These are phyloP conservation scores for Aspergillus flavus DNA, from an alignment of 2,329 filamentous ascomycete genomes.

Conservation along the genomic window DNA sequence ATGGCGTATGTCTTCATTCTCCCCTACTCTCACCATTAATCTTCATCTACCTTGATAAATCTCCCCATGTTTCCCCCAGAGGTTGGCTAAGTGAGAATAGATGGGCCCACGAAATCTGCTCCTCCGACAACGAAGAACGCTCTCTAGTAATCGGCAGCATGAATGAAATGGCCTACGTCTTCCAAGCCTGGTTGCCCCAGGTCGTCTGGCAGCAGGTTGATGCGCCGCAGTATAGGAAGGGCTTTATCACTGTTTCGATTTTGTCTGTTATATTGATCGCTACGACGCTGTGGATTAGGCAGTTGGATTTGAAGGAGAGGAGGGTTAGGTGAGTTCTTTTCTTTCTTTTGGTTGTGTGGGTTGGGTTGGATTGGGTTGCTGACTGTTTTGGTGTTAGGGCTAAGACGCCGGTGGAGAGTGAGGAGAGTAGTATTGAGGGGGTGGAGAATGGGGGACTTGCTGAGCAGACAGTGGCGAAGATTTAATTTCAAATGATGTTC, in stretches of 20 bases:
- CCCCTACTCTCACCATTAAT: background rate
- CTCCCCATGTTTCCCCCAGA: background rate
- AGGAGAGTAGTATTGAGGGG: background rate
- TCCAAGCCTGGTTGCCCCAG: slow-evolving; percentile 70
- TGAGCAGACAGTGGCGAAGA: background rate
- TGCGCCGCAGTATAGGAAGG: slow-evolving; percentile 62
- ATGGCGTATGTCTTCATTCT: slow-evolving; percentile 47
- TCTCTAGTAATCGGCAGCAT: slow-evolving; percentile 67
- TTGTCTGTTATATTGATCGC: slow-evolving; percentile 55
- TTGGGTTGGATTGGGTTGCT: background rate
- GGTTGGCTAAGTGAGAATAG: slow-evolving; percentile 20
- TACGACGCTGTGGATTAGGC: slow-evolving; percentile 38
- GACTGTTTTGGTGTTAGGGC: background rate
- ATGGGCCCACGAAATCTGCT: slow-evolving; percentile 60
- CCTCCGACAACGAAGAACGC: slow-evolving; percentile 64
- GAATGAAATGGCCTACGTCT: slow-evolving; percentile 70
- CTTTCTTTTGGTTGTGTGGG: background rate
- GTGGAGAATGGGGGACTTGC: background rate
- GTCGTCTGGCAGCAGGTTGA: slow-evolving; percentile 68
- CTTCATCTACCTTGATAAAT: no score
- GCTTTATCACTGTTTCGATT: slow-evolving; percentile 59
- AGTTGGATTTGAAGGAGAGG: slow-evolving; percentile 15
- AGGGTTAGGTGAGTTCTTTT: slow-evolving; percentile 3
- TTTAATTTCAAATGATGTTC: background rate
- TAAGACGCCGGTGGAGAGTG: background rate